Evolutionary conservation across 1,284 basidiomycete genomes (phyloP).

Genomic region (Kalmanozyma brasiliensis): DNA sequence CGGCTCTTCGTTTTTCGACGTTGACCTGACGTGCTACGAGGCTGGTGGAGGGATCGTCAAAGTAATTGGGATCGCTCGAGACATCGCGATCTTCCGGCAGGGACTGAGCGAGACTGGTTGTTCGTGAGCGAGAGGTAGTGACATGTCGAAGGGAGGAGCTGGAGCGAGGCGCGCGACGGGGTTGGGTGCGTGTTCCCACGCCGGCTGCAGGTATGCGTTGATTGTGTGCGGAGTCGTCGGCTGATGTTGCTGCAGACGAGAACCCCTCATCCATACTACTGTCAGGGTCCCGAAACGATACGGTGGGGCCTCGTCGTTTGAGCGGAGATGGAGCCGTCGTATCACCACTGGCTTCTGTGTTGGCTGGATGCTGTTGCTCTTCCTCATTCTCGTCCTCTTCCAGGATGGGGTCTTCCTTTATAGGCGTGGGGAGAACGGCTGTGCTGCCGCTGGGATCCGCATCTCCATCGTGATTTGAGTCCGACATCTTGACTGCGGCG

Average conservation of each 20-base stretch:
- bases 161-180: constrained; percentile 52
- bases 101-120: constrained; percentile 42
- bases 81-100: constrained; percentile 50
- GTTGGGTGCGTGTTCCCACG: constrained; percentile 52
- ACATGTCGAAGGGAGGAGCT: constrained; percentile 58
- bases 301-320: constrained; percentile 10
- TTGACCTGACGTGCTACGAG: constrained; percentile 47
- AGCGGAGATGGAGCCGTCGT: constrained; percentile 7
- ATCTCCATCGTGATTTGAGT: neutral
- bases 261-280: constrained; percentile 7
- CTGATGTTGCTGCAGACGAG: neutral
- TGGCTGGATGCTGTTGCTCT: neutral
- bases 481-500: constrained; percentile 9
- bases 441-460: neutral
- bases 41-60: constrained; percentile 31
- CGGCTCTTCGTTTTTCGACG: constrained; percentile 38
- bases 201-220: constrained; percentile 53
- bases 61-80: constrained; percentile 18
- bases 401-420: constrained; percentile 4
- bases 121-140: constrained; percentile 32
- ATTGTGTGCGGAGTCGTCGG: neutral
- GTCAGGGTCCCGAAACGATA: constrained; percentile 28
- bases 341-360: neutral
- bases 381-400: constrained; percentile 28
- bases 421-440: constrained; percentile 7